phyloP scores from a whole-genome alignment of 1,139 yeast species.

The Keqinozyma sinolaborantium region DNA sequence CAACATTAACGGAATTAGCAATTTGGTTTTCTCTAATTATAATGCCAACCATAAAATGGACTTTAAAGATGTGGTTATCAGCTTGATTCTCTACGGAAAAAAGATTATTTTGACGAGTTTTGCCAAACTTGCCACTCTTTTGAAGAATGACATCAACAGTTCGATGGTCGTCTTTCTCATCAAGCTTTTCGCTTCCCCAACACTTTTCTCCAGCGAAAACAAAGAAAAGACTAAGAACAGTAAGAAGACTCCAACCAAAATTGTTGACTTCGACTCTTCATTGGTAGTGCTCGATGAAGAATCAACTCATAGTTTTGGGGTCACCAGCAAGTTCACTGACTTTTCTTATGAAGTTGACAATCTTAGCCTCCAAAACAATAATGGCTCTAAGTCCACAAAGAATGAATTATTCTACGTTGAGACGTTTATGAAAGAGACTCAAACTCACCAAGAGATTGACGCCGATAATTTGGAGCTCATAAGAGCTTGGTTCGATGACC shows the following conservation, averaged over 20 bases:
- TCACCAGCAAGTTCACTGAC: conserved; percentile 31
- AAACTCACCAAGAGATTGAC: not conserved
- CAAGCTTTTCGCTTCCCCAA: conserved; percentile 38
- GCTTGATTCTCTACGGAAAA: conserved; percentile 33
- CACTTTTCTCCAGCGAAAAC: conserved; percentile 27
- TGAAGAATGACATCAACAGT: conserved; percentile 38
- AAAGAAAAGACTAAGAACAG: conserved; percentile 23
- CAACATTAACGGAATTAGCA: conserved; percentile 28
- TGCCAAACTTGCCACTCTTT: conserved; percentile 23
- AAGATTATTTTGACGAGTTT: conserved; percentile 33
- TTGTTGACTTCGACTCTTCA: conserved; percentile 22
- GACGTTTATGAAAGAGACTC: conserved; percentile 10
- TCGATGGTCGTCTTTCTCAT: conserved; percentile 38
- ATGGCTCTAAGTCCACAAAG: conserved; percentile 3
- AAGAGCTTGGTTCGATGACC: conserved; percentile 29
- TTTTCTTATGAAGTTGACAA: conserved; percentile 21
- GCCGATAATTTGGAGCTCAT: not conserved
- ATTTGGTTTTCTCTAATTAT: conserved; percentile 26
- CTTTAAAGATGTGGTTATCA: conserved; percentile 24
- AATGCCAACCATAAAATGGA: conserved; percentile 19
- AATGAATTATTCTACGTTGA: conserved; percentile 10
- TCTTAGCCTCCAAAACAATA: conserved; percentile 14
- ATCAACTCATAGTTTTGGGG: conserved; percentile 35
- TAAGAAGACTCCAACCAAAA: conserved; percentile 13
- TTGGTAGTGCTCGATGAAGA: conserved; percentile 28